Evolutionary conservation across 768 basidiomycete species (phyloP), one percentile per base, ranked within the genome.

Genomic region (Suillus spraguei): DNA sequence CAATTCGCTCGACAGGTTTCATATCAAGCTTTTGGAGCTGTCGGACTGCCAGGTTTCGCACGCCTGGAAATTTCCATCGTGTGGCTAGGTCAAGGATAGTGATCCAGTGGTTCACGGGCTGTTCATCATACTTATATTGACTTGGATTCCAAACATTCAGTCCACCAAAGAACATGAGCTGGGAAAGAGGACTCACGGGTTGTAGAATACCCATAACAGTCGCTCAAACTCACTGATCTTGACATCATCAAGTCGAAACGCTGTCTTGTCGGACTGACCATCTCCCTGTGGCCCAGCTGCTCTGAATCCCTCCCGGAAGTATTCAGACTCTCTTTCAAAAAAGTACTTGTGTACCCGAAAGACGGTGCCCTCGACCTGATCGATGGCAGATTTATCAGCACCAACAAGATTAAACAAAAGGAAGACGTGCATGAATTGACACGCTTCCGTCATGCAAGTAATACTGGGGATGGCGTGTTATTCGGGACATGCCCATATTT

Each of bases 191-290:
- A 68, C 81, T 67, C 64, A 85, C 83, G 80, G 79, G 54, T 86
- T 85, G 60, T 87, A 87, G 68, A 85, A 86, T 0, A 87, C 79
- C 81, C 84, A 86, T 0, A 87, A 67, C 0, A 87, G 77, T 1
- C 70, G 71, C 0, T 79, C 79, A 59, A 87, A 86, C 0, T 83
- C 78, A 0, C 71, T 63, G 0, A 74, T 66, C 0, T 70, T 75
- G 8, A 81, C 76, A 4, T 80, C 68, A 41, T 58, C 39, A 3
- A 60, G 35, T 9, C 68, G 69, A 0, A 61, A 72, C 0, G 68
- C 70, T 6, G 61, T 60, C 0, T 53, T 35, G 0, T 32, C 42
- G 0, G 68, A 65, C 11, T 41, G 56, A 28, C 56, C 56, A 32
- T 58, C 56, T 3, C 16, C 59, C 7, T 65, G 33, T 28, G 39